Evolutionary conservation across 768 basidiomycete species (phyloP).

Genomic region (Pholiota conissans): DNA sequence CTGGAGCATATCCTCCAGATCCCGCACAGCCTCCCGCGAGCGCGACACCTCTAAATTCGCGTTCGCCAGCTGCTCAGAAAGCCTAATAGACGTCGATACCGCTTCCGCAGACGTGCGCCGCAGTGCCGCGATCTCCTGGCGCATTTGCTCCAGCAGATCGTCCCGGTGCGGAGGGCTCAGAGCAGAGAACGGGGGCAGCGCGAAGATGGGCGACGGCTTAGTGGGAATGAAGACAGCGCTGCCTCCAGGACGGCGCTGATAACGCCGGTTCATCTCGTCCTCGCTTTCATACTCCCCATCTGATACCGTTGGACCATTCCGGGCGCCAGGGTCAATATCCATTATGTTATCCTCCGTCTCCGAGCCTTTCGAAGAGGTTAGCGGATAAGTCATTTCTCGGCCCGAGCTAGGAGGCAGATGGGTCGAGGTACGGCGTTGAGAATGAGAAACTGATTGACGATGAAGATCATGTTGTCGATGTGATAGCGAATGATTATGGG

Average conservation of each 20-base stretch:
- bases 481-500: constrained; percentile 4
- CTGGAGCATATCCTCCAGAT: constrained; percentile 58
- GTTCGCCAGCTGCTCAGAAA: constrained; percentile 71
- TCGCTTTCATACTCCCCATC: constrained; percentile 70
- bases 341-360: constrained; percentile 38
- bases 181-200: constrained; percentile 44
- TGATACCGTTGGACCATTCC: constrained; percentile 28
- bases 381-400: constrained; percentile 17
- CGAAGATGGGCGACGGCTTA: constrained; percentile 29
- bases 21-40: constrained; percentile 52
- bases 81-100: constrained; percentile 58
- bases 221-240: constrained; percentile 34
- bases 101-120: constrained; percentile 71
- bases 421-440: neutral
- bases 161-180: constrained; percentile 34
- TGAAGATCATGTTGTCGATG: constrained; percentile 4
- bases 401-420: neutral
- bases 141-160: constrained; percentile 58
- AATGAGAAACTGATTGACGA: neutral
- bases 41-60: constrained; percentile 62
- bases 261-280: constrained; percentile 54
- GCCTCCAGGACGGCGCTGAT: constrained; percentile 40
- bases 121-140: constrained; percentile 62
- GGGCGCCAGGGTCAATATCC: constrained; percentile 34
- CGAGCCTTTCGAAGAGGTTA: constrained; percentile 33